Evolutionary conservation across 257 asterid genomes (phyloP), one percentile per base, ranked within the genome.

Genomic region (Orobanche coerulescens): DNA sequence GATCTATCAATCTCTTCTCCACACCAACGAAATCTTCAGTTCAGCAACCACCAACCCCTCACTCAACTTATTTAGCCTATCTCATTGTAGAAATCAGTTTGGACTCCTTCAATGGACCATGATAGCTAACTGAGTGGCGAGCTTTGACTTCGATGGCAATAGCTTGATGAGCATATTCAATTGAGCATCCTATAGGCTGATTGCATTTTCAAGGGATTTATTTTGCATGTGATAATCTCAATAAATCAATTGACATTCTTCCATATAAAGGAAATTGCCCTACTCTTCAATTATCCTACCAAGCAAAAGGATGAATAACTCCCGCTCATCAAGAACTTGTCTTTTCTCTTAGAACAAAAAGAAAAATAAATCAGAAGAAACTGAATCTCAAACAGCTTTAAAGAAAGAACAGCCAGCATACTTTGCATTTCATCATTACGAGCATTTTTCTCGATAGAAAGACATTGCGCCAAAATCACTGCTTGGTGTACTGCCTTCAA

Each of bases 331-430:
- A 16, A 52, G 47, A 65, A 58, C 48, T 36, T 42, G 31, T 14
- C 1, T 12, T 20, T 22, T 63, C 36, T 62, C 14, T 31, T 9
- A 14, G 49, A 40, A 37, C n/a, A 14, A 10, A 54, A 58, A 14
- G 24, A 37, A 42, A 30, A 50, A 13, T 4, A 13, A 28, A 16
- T 8, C 0, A 53, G 3, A 10, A 54, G 25, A 55, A 62, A 46
- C 25, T 13, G 39, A 22, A 60, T 55, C 15, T 51, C 24, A 59
- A 55, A 48, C n/a, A 71, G 34, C 23, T 54, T 22, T n/a, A 44
- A 43, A 53, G 61, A 40, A 36, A 68, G 30, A 62, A 72, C 28
- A 48, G 15, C 40, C 13, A 65, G 60, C 84, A 67, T 79, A 86
- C 95, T 71, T 72, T 85, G 96, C 73, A 83, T 42, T n/a, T n/a